phyloP scores from a whole-genome alignment of 345 rosid species.

The Cardamine chenopodiifolia region DNA sequence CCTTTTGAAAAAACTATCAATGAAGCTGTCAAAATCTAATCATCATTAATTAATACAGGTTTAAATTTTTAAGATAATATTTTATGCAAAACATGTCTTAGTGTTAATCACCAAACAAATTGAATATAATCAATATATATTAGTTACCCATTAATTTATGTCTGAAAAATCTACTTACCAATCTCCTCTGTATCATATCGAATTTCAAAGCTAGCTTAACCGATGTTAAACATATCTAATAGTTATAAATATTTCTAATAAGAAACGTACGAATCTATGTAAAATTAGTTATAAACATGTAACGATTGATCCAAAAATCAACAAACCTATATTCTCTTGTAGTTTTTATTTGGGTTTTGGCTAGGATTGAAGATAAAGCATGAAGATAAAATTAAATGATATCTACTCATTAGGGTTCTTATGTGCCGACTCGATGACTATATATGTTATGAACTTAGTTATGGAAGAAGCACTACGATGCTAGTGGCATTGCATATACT shows the following conservation, averaged over 20 bases:
- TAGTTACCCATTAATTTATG: slow-evolving; percentile 2
- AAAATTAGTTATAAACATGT: background rate
- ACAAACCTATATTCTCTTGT: background rate
- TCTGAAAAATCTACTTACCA: background rate
- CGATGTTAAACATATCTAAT: slow-evolving; percentile 21
- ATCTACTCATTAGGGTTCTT: slow-evolving; percentile 21
- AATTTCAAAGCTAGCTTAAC: slow-evolving; percentile 27
- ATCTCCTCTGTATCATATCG: slow-evolving; percentile 23
- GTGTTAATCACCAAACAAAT: slow-evolving; percentile 36
- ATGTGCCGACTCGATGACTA: slow-evolving; percentile 20
- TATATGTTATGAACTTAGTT: slow-evolving; percentile 20
- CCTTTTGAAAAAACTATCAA: slow-evolving; percentile 17
- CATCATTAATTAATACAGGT: slow-evolving; percentile 38
- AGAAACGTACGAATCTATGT: slow-evolving; percentile 8
- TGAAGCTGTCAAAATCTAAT: slow-evolving; percentile 39
- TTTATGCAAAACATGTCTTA: slow-evolving; percentile 40
- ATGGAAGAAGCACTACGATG: slow-evolving; percentile 40
- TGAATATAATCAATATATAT: background rate
- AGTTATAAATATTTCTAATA: background rate
- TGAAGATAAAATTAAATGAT: slow-evolving; percentile 10
- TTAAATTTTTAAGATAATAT: slow-evolving; percentile 29
- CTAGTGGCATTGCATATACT: slow-evolving; percentile 41
- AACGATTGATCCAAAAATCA: background rate
- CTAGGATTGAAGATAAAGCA: slow-evolving; percentile 9
- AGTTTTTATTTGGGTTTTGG: background rate